Evolutionary conservation across 2,329 filamentous ascomycete species (phyloP).

Genomic region (Gaeumannomyces sp.): DNA sequence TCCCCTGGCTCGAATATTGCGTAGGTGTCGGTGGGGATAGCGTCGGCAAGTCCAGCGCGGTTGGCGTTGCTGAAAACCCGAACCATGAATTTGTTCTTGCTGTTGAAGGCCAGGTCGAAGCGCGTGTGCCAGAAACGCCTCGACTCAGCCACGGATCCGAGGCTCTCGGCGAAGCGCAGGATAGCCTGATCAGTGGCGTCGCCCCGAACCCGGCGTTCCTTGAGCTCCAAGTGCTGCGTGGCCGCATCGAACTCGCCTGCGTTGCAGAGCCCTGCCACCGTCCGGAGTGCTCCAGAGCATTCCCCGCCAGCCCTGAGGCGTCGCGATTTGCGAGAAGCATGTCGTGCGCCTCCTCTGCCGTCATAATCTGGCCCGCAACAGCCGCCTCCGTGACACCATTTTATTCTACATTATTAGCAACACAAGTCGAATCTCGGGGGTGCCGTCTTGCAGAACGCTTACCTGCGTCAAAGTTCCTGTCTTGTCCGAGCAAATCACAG

Average conservation of each 20-base stretch:
- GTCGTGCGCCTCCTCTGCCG: constrained; percentile 44
- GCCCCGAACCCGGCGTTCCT: constrained; percentile 60
- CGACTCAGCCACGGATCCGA: constrained; percentile 54
- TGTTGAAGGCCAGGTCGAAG: constrained; percentile 70
- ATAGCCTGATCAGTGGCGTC: constrained; percentile 74
- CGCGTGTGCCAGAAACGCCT: constrained; percentile 57
- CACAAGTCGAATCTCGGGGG: neutral
- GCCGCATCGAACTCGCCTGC: constrained; percentile 67
- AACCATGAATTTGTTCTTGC: constrained; percentile 80
- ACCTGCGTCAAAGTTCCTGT: constrained; percentile 62
- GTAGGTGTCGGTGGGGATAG: constrained; percentile 30
- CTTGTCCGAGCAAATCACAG: constrained; percentile 71
- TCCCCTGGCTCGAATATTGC: constrained; percentile 29
- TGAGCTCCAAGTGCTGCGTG: constrained; percentile 51
- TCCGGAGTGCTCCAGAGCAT: constrained; percentile 52
- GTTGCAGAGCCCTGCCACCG: constrained; percentile 64
- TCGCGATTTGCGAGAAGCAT: constrained; percentile 23
- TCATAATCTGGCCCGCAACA: constrained; percentile 45
- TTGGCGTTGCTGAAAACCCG: constrained; percentile 46
- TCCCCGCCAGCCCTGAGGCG: constrained; percentile 17
- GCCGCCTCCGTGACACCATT: constrained; percentile 68
- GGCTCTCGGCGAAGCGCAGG: constrained; percentile 61
- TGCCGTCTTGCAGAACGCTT: constrained; percentile 14
- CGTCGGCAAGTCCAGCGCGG: constrained; percentile 30
- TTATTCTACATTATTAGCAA: constrained; percentile 44